Conservation (phyloP, 768 basidiomycete species). For the Boletus sp. region DNA sequence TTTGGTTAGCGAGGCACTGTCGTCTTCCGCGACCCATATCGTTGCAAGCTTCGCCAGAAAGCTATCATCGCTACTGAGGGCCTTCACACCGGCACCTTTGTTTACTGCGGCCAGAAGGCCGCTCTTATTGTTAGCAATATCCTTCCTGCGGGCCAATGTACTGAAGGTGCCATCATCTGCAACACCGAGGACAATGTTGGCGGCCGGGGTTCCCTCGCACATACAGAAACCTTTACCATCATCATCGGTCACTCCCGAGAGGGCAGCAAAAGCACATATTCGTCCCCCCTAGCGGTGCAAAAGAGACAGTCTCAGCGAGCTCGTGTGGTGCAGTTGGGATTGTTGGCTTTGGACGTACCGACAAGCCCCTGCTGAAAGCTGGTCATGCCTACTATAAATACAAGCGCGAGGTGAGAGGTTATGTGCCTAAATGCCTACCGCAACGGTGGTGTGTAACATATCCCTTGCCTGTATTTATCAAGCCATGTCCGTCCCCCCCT, state of each 20-base stretch:
- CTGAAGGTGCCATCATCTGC: too few species aligned
- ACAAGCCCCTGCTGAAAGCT: slow-evolving; percentile 99
- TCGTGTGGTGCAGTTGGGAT: slow-evolving; percentile 95
- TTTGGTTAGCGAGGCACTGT: too few species aligned
- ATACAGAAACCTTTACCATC: slow-evolving; percentile 99
- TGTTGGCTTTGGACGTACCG: slow-evolving; percentile 98
- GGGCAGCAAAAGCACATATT: slow-evolving; percentile 91
- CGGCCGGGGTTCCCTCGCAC: slow-evolving; percentile 95
- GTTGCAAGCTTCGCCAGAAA: too few species aligned
- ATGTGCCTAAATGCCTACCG: neutral
- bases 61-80: too few species aligned
- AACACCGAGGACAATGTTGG: slow-evolving; percentile 98
- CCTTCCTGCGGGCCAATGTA: too few species aligned
- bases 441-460: neutral
- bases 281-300: slow-evolving; percentile 90
- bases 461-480: too few species aligned
- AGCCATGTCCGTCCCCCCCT: too few species aligned
- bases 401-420: slow-evolving; percentile 82
- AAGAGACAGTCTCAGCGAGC: too few species aligned
- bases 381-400: slow-evolving; percentile 93
- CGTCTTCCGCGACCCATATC: too few species aligned
- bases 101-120: too few species aligned
- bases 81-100: too few species aligned
- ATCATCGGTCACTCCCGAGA: slow-evolving; percentile 96
- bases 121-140: too few species aligned